A percentile compares a stretch with the other conserved stretches of the same genome.
These are phyloP conservation scores for Salvia sclarea DNA, from an alignment of 305 asterid genomes.

Conservation along the genomic window DNA sequence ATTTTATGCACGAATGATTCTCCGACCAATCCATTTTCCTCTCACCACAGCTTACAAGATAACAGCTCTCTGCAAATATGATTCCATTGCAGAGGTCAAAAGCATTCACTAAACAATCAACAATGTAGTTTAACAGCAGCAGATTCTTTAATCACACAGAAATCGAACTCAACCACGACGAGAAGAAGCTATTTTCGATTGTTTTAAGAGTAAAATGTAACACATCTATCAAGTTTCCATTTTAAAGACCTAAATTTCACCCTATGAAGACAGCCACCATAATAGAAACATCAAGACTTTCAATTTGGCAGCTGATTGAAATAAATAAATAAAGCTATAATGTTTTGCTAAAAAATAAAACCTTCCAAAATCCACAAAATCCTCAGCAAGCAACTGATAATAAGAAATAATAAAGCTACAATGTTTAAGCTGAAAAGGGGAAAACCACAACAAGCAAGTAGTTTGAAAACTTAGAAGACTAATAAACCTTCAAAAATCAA, in stretches of 20 bases:
- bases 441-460: conserved; percentile 4
- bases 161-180: not conserved
- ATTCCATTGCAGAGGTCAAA: not conserved
- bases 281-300: not conserved
- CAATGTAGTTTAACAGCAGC: not conserved
- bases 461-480: conserved; percentile 3
- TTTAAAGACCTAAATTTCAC: not conserved
- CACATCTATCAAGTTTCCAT: not conserved
- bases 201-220: not conserved
- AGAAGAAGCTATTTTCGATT: not conserved
- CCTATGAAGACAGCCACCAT: not conserved
- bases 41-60: too few relatives aligned
- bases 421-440: too few relatives aligned
- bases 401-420: not conserved
- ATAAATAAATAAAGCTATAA: not conserved
- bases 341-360: too few relatives aligned
- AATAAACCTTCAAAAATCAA: too few relatives aligned
- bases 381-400: too few relatives aligned
- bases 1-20: conserved; percentile 59
- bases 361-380: too few relatives aligned
- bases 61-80: conserved; percentile 12
- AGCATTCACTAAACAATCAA: conserved; percentile 5
- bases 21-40: conserved; percentile 51
- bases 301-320: not conserved
- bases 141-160: not conserved